phyloP scores from a whole-genome alignment of 192 early-diverging fungal genomes.

The Coemansia umbellata region DNA sequence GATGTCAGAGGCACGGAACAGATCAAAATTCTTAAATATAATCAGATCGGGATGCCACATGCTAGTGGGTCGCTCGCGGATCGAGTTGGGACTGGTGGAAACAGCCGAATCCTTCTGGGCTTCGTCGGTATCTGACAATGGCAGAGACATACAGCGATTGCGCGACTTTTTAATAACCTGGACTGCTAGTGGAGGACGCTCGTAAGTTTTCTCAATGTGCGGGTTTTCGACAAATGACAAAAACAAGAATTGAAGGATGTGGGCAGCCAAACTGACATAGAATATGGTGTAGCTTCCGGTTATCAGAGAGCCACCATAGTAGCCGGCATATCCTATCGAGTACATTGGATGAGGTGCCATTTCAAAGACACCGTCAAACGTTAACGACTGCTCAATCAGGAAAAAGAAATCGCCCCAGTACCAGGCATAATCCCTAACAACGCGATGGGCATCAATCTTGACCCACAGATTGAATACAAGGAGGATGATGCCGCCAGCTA shows the following conservation, averaged over 20 bases:
- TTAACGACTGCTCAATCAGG: slow-evolving; percentile 82
- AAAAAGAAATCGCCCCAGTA: slow-evolving; percentile 99
- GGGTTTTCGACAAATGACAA: slow-evolving; percentile 90
- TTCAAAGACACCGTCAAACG: slow-evolving; percentile 92
- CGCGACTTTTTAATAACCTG: slow-evolving; percentile 44
- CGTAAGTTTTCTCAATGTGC: slow-evolving; percentile 72
- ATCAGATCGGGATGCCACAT: slow-evolving; percentile 78
- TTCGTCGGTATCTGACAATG: slow-evolving; percentile 15
- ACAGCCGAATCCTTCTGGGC: not conserved
- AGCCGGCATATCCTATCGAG: slow-evolving; percentile 94
- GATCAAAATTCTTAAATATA: slow-evolving; percentile 88
- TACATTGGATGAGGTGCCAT: slow-evolving; percentile 99
- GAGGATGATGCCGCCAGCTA: slow-evolving; percentile 72
- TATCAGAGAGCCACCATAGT: slow-evolving; percentile 92
- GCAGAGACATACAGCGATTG: slow-evolving; percentile 24
- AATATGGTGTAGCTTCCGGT: slow-evolving; percentile 88
- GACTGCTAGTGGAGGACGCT: slow-evolving; percentile 48
- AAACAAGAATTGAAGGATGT: slow-evolving; percentile 85
- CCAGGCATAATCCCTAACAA: slow-evolving; percentile 97
- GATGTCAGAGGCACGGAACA: slow-evolving; percentile 80
- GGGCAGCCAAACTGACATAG: slow-evolving; percentile 83
- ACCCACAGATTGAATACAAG: slow-evolving; percentile 94
- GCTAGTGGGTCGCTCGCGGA: slow-evolving; percentile 43
- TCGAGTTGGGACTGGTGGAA: slow-evolving; percentile 19
- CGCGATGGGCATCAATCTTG: slow-evolving; percentile 90